Conservation (phyloP, 257 asterid genomes). For the Solanum chmielewskii region DNA sequence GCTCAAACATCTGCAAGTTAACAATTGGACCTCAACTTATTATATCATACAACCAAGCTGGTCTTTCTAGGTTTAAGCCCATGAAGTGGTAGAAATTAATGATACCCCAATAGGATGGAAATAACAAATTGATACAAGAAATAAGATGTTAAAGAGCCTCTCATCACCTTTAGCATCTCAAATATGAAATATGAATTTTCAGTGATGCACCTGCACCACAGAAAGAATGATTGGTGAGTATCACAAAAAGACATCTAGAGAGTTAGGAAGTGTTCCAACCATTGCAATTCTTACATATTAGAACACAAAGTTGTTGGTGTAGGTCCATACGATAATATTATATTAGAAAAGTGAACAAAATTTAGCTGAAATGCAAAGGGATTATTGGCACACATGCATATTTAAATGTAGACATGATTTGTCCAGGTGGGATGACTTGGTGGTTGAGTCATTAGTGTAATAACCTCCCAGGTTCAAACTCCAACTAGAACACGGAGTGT, state of each 20-base stretch:
- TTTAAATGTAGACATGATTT: background rate
- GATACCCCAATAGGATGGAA: background rate
- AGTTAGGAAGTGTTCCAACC: background rate
- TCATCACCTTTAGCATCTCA: conserved; percentile 93
- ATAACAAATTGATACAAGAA: background rate
- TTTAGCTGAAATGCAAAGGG: background rate
- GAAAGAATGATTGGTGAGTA: background rate
- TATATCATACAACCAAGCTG: background rate
- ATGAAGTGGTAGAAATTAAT: background rate
- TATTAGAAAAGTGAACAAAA: background rate
- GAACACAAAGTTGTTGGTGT: background rate
- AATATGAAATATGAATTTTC: conserved; percentile 84
- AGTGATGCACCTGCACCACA: conserved; percentile 68
- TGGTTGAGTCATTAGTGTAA: background rate
- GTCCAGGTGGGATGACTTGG: background rate
- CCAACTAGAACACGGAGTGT: background rate
- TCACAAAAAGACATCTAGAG: background rate
- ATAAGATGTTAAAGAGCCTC: background rate
- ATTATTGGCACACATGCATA: background rate
- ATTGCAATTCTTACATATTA: background rate
- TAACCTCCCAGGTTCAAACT: background rate
- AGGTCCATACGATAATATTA: background rate
- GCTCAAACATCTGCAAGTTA: conserved; percentile 74
- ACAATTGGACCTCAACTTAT: background rate
- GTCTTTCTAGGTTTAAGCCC: conserved; percentile 7